Evolutionary conservation across 495 filamentous ascomycete genomes (phyloP).

Genomic region (Corynascus novoguineensis): DNA sequence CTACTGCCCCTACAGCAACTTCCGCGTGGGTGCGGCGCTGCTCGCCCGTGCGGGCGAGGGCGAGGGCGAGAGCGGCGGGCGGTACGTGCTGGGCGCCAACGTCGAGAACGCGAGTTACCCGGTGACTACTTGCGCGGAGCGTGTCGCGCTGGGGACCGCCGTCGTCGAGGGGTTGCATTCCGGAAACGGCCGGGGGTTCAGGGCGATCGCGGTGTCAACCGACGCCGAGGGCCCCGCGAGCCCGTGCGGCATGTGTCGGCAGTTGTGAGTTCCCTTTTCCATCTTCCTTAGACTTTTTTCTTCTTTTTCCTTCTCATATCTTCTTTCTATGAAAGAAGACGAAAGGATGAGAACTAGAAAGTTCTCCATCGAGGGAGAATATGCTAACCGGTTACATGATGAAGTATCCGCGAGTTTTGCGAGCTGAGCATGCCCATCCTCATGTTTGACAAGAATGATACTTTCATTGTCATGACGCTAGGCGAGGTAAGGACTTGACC

Average conservation of each 20-base stretch:
- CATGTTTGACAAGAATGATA: slow-evolving; percentile 77
- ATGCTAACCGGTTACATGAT: neutral
- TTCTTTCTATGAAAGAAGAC: too few relatives aligned
- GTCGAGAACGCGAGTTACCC: slow-evolving; percentile 93
- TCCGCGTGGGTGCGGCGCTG: slow-evolving; percentile 82
- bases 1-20: slow-evolving; percentile 91
- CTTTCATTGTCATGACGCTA: slow-evolving; percentile 65
- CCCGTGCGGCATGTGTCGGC: slow-evolving; percentile 67
- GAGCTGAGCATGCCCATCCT: slow-evolving; percentile 65
- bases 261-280: slow-evolving; percentile 41
- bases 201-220: slow-evolving; percentile 80
- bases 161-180: slow-evolving; percentile 58
- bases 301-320: too few relatives aligned
- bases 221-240: slow-evolving; percentile 68
- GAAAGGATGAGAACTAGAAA: too few relatives aligned
- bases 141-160: slow-evolving; percentile 77
- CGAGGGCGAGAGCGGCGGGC: too few relatives aligned
- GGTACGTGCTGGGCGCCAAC: slow-evolving; percentile 70
- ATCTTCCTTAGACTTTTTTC: neutral
- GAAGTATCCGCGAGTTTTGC: slow-evolving; percentile 68
- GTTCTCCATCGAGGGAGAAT: too few relatives aligned
- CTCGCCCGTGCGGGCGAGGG: slow-evolving; percentile 56
- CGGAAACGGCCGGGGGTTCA: slow-evolving; percentile 54
- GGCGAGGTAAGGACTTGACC: slow-evolving; percentile 54
- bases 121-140: slow-evolving; percentile 90